A percentile compares a stretch with the other conserved stretches of the same genome.
Conservation (phyloP, 345 rosid genomes). For the Diplotaxis tenuifolia region DNA sequence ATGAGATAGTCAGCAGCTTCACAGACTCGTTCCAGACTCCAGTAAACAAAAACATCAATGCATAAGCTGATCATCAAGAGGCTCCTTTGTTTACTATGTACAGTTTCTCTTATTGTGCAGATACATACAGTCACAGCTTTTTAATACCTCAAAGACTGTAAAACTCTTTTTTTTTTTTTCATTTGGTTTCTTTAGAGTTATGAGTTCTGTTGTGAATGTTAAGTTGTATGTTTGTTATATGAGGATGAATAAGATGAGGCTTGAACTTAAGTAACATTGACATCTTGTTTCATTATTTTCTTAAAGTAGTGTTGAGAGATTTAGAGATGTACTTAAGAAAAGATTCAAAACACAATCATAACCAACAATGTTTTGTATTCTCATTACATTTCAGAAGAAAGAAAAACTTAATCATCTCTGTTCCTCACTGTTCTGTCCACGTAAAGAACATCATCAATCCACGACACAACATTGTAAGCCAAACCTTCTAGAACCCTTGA, state of each 20-base stretch:
- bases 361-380: neutral
- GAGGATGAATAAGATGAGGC: slow-evolving; percentile 26
- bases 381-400: neutral
- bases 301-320: neutral
- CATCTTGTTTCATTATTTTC: slow-evolving; percentile 11
- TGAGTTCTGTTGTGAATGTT: slow-evolving; percentile 26
- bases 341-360: slow-evolving; percentile 14
- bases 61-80: no score
- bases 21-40: slow-evolving; percentile 22
- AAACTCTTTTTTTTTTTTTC: slow-evolving; percentile 8
- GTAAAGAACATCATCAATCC: slow-evolving; percentile 87
- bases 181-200: slow-evolving; percentile 26
- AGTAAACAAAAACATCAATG: neutral
- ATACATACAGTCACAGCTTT: slow-evolving; percentile 33
- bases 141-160: neutral
- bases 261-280: neutral
- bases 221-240: slow-evolving; percentile 22
- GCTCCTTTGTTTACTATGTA: no score
- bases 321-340: neutral
- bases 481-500: slow-evolving; percentile 87
- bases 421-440: slow-evolving; percentile 58
- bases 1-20: slow-evolving; percentile 46
- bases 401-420: slow-evolving; percentile 39
- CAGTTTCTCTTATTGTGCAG: slow-evolving; percentile 21
- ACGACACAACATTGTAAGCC: slow-evolving; percentile 83